Evolutionary conservation across 148 eudicot genomes (phyloP).

Genomic region (Rheum nobile): DNA sequence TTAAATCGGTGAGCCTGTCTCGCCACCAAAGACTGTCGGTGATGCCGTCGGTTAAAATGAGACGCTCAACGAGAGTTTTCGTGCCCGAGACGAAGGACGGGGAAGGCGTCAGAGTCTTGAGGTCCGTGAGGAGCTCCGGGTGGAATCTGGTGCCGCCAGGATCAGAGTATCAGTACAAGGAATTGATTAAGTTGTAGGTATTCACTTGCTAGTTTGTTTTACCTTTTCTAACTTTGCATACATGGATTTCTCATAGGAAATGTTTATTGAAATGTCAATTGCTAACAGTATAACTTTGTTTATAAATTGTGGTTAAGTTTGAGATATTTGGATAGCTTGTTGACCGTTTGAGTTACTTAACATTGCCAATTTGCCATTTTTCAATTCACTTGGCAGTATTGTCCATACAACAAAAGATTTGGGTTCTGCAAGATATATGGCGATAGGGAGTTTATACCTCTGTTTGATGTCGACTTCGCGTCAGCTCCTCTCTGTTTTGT

Average conservation of each 20-base stretch:
- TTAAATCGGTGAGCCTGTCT: neutral
- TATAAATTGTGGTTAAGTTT: neutral
- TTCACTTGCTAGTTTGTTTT: no score
- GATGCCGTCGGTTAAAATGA: conserved; percentile 83
- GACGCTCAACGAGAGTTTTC: conserved; percentile 69
- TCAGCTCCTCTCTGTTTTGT: conserved; percentile 52
- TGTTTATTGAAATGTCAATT: no score
- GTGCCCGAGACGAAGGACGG: conserved; percentile 43
- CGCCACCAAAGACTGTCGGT: conserved; percentile 16
- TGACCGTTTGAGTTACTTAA: neutral
- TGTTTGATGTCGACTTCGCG: conserved; percentile 39
- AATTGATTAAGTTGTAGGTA: neutral
- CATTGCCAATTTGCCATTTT: neutral
- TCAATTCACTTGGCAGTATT: no score
- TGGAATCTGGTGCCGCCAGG: conserved; percentile 21
- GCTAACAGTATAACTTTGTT: no score
- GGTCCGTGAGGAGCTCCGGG: conserved; percentile 72
- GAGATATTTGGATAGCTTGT: neutral
- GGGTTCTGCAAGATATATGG: conserved; percentile 47
- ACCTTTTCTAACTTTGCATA: no score
- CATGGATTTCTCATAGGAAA: no score
- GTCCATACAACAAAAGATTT: no score
- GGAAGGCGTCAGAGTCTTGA: conserved; percentile 48
- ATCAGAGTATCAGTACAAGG: conserved; percentile 8
- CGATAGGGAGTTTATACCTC: conserved; percentile 30